phyloP scores from a whole-genome alignment of 345 rosid species.

The Ailanthus altissimus region DNA sequence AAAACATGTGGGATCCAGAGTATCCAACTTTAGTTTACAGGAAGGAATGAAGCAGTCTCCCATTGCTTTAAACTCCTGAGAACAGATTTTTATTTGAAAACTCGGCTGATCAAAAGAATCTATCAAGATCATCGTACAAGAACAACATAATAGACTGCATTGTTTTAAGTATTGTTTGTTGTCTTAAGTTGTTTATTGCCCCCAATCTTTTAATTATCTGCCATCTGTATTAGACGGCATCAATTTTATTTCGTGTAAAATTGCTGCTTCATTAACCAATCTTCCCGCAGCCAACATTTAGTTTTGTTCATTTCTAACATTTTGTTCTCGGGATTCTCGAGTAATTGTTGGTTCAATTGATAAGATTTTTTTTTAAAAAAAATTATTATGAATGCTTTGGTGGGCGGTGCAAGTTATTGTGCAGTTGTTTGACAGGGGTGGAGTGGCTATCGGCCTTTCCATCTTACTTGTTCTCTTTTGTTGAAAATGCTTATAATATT shows the following conservation, averaged over 20 bases:
- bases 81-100: neutral
- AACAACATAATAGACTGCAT: neutral
- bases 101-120: neutral
- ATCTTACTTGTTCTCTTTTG: too few relatives aligned
- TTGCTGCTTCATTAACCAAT: neutral
- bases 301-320: too few relatives aligned
- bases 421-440: too few relatives aligned
- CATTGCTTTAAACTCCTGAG: neutral
- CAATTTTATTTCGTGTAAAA: neutral
- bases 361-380: too few relatives aligned
- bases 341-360: too few relatives aligned
- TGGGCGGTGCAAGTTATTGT: too few relatives aligned
- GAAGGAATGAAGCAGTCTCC: slow-evolving; percentile 33
- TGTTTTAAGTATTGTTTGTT: neutral
- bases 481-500: too few relatives aligned
- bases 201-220: neutral
- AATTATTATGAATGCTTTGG: too few relatives aligned
- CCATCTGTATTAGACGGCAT: neutral
- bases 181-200: neutral
- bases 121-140: neutral
- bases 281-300: neutral
- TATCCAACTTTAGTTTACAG: slow-evolving; percentile 78
- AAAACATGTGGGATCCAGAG: slow-evolving; percentile 91
- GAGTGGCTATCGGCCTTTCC: too few relatives aligned
- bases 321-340: too few relatives aligned